Evolutionary conservation across 2,329 filamentous ascomycete genomes (phyloP).

Genomic region (Neoscytalidium dimidiatum): DNA sequence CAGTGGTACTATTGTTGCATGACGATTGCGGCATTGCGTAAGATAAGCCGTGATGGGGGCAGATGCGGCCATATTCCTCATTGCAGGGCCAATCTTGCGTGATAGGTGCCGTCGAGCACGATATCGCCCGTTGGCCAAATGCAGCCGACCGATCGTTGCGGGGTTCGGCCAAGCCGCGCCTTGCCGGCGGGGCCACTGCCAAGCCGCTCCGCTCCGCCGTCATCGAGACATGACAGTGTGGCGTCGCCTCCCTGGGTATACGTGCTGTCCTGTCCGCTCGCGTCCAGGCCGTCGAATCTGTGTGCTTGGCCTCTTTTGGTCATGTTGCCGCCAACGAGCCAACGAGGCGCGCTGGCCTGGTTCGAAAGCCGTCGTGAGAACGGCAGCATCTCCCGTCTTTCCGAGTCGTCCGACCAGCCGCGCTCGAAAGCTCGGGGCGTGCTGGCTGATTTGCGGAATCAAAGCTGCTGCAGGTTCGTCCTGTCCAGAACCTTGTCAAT

Average conservation of each 20-base stretch:
- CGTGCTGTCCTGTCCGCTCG: background rate
- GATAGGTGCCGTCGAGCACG: conserved; percentile 15
- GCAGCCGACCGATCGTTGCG: conserved; percentile 16
- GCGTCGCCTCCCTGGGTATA: background rate
- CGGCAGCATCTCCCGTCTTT: background rate
- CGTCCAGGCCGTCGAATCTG: background rate
- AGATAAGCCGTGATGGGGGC: background rate
- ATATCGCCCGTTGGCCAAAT: conserved; percentile 14
- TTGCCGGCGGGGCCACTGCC: background rate
- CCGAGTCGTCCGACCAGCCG: background rate
- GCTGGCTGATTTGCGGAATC: background rate
- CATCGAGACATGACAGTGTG: background rate
- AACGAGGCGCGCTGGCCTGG: background rate
- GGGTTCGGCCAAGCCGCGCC: conserved; percentile 9
- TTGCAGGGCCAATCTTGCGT: conserved; percentile 18
- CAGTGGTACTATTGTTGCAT: conserved; percentile 8
- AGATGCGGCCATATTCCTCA: conserved; percentile 2
- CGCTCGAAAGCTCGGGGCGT: background rate
- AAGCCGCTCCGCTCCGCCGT: conserved; percentile 18
- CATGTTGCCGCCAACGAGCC: background rate
- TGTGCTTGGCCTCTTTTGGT: background rate
- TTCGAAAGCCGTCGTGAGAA: background rate
- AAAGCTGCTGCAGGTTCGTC: background rate
- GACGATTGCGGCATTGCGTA: conserved; percentile 12
- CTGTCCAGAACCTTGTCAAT: background rate